Evolutionary conservation across 345 rosid genomes (phyloP), one percentile per base, ranked within the genome.

Genomic region (Eucalyptus sp.): DNA sequence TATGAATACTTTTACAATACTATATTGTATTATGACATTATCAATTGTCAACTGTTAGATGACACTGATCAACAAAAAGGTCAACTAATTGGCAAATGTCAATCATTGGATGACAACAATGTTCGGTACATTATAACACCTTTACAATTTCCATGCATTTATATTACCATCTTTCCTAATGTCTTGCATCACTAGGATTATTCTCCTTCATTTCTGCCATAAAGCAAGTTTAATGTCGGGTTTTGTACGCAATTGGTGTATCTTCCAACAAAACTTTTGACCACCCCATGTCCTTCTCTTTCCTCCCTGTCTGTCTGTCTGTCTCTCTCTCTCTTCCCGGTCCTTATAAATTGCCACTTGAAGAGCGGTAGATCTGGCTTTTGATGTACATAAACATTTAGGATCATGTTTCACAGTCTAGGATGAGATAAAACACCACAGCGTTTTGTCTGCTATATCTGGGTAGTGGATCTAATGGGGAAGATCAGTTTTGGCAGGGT

Each of bases 401-500:
- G 44, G 80, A 68, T 68, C 80, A 33, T 31, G 44, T 16, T 33
- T 68, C 43, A 8, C 80, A 33, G 24, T 68, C 2, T 68, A 17
- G 79, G 80, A 68, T 68, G 80, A 68, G 80, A 31, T 31, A 68
- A 68, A 68, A 33, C 80, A 31, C 37, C 80, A 16, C 80, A 16
- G 37, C 43, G 37, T 68, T 66, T 68, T 33, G 37, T 68, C 41
- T 68, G 44, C 80, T 68, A 33, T 68, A 68, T 68, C 80, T 68
- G 22, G 80, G 80, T 4, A 41, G 80, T 33, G 80, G 80, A 17
- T 68, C 80, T 80, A 86, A 95, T 95, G 96, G 96, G 94, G 83
- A 95, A 93, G 91, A 92, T 94, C 86, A 92, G 93, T 86, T 88
- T 95, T 56, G 92, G 94, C 76, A 94, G 92, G 92, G 89, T 94